phyloP scores from a whole-genome alignment of 345 rosid genomes.

The Salix dunnii region DNA sequence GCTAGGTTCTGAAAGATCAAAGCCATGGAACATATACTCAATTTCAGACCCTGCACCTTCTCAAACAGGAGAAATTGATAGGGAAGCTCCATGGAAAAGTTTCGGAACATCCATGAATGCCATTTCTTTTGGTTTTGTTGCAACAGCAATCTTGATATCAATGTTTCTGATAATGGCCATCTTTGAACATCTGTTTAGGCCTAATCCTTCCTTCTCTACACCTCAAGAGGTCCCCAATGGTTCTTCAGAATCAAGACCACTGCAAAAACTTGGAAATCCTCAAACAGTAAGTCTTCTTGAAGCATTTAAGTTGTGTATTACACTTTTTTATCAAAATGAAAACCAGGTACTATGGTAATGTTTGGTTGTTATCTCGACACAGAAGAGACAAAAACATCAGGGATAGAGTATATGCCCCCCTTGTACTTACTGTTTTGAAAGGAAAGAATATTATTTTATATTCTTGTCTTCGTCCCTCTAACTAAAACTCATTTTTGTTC shows the following conservation, averaged over 20 bases:
- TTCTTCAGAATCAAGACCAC: constrained; percentile 26
- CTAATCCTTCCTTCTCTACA: constrained; percentile 56
- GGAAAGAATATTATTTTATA: no score
- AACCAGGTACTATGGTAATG: no score
- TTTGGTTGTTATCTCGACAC: no score
- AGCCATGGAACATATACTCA: constrained; percentile 56
- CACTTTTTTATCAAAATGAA: background rate
- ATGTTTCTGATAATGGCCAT: constrained; percentile 95
- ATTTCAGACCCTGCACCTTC: constrained; percentile 40
- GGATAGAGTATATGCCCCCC: no score
- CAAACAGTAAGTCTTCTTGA: constrained; percentile 37
- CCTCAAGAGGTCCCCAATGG: constrained; percentile 29
- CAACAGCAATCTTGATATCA: constrained; percentile 87
- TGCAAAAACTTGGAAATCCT: constrained; percentile 36
- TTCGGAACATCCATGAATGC: constrained; percentile 74
- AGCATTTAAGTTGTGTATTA: background rate
- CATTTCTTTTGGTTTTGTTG: constrained; percentile 81
- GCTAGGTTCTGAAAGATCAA: constrained; percentile 48
- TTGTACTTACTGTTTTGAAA: no score
- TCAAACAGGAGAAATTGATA: constrained; percentile 22
- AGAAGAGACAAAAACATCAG: no score
- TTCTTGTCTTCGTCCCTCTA: no score
- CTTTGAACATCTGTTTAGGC: constrained; percentile 80
- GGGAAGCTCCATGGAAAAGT: constrained; percentile 56
- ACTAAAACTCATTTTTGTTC: no score